Base-by-base conservation (phyloP, 2,329 filamentous ascomycete species). In the Waltergamsia citrina region DNA sequence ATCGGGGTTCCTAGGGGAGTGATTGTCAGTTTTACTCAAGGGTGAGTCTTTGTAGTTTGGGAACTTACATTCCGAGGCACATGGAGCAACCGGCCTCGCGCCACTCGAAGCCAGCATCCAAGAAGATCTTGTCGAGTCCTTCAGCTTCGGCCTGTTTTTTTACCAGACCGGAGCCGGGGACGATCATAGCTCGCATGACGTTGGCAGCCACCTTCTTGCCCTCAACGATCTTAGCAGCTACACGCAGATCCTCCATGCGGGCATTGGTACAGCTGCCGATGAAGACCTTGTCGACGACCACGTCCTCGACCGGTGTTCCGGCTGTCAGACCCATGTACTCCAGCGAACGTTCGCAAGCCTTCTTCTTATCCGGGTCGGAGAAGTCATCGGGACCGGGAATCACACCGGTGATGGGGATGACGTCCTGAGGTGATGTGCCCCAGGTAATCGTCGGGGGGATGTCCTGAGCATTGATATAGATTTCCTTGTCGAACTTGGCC, bases 221-320 rank as follows among this genome's bases (percentile, higher is more conserved):
- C 56, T 88, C 77, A 40, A 95, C 84, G 25, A 98, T 76, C 39
- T 78, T 71, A 26, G 92, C 86, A 8, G 90, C 92, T 20, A 84
- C 83, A 26, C 90, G 78, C 43, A 98, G 67, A 68, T 98, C 92
- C 62, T 96, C 92, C 43, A 98, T 95, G 51, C 92, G 78, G 11
- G 90, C 85, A 57, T 98, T 98, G 24, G 92, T 98, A 74, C 92
- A 98, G 9, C 87, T 94, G 29, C 92, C 92, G 48, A 96, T 95
- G 57, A 96, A 98, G 44, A 96, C 79, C 69, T 96, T 96, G 71
- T 98, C 92, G 35, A 96, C 63, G 19, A 69, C 62, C 44, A 98
- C 81, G n/a, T 96, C 87, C 56, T 94, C 77, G 80, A 98, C 92
- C 7, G 75, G 81, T 0, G 84, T 94, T 36, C 87, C 87, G 17